Evolutionary conservation across 768 basidiomycete genomes (phyloP).

Genomic region (Agrocybe praecox): DNA sequence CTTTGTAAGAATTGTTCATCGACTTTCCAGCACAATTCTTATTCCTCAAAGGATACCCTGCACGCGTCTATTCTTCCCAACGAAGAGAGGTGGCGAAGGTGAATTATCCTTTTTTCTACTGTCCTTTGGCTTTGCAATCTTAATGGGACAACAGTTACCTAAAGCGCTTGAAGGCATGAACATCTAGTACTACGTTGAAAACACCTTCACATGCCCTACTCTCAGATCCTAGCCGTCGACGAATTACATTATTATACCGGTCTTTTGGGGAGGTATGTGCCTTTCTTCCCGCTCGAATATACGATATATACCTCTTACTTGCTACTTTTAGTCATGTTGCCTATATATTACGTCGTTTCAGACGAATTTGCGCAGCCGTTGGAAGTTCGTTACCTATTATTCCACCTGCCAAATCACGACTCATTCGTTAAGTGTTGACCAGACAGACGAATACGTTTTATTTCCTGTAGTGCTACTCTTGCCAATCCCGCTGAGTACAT

Average conservation of each 20-base stretch:
- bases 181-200: background rate
- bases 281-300: background rate
- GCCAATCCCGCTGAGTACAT: slow-evolving; percentile 77
- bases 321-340: slow-evolving; percentile 67
- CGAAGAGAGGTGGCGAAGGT: slow-evolving; percentile 84
- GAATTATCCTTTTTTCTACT: background rate
- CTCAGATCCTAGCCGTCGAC: slow-evolving; percentile 73
- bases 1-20: slow-evolving; percentile 52
- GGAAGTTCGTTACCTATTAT: slow-evolving; percentile 55
- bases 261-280: slow-evolving; percentile 72
- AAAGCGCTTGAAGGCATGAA: slow-evolving; percentile 59
- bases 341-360: slow-evolving; percentile 73
- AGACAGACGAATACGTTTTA: slow-evolving; percentile 64
- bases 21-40: background rate
- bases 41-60: slow-evolving; percentile 68
- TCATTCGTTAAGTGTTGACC: background rate
- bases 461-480: slow-evolving; percentile 91
- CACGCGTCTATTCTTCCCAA: slow-evolving; percentile 85
- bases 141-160: slow-evolving; percentile 56
- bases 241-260: slow-evolving; percentile 89
- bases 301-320: background rate
- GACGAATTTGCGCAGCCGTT: slow-evolving; percentile 74
- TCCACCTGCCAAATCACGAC: background rate
- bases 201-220: background rate
- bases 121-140: slow-evolving; percentile 4